phyloP scores from a whole-genome alignment of 805 yeast species.

The Starmerella apicola region DNA sequence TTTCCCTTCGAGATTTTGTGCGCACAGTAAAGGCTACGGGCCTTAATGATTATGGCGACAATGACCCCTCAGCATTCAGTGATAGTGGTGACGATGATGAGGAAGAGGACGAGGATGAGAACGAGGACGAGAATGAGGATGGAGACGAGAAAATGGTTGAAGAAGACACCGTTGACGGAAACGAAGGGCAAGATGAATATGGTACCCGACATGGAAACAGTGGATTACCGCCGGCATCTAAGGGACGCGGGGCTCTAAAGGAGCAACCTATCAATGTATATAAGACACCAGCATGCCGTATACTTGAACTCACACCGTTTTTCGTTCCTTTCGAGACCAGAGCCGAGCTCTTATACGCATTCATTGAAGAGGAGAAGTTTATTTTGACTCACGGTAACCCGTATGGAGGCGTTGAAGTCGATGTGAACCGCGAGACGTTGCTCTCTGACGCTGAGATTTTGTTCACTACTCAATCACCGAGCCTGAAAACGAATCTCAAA shows the following conservation, averaged over 20 bases:
- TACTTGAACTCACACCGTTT: slow-evolving; percentile 60
- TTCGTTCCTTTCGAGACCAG: slow-evolving; percentile 65
- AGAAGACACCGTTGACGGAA: background rate
- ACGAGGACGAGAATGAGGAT: slow-evolving; percentile 5
- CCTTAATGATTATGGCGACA: background rate
- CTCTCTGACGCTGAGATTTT: slow-evolving; percentile 60
- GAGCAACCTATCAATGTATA: background rate
- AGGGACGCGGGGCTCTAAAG: no score
- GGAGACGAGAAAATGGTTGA: background rate
- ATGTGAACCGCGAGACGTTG: slow-evolving; percentile 52
- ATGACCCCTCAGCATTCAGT: slow-evolving; percentile 4
- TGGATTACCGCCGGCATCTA: no score
- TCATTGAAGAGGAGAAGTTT: slow-evolving; percentile 21
- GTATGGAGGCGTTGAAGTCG: background rate
- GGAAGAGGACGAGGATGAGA: slow-evolving; percentile 18
- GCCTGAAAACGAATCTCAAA: slow-evolving; percentile 45
- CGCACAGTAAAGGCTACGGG: slow-evolving; percentile 1
- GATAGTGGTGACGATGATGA: slow-evolving; percentile 15
- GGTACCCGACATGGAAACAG: background rate
- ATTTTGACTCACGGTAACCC: background rate
- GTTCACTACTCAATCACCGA: slow-evolving; percentile 41
- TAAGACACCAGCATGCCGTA: slow-evolving; percentile 29
- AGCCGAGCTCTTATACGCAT: slow-evolving; percentile 55
- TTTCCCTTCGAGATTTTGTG: background rate
- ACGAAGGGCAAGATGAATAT: background rate